A percentile compares a stretch with the other conserved stretches of the same genome.
phyloP scores from a whole-genome alignment of 2,329 filamentous ascomycete species.

The Exophiala bonariae region DNA sequence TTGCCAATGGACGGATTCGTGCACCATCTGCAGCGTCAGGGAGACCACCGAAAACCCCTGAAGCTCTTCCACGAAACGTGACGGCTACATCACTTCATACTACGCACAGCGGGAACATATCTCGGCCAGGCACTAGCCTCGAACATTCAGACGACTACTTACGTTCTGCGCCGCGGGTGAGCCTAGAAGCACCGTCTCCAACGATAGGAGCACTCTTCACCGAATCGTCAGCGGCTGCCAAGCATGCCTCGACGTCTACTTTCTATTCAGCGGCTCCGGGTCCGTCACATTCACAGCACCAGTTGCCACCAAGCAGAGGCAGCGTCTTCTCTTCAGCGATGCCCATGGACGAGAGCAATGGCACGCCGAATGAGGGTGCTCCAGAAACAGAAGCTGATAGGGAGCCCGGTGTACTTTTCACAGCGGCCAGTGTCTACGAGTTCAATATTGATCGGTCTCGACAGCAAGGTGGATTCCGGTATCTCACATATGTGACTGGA shows the following conservation, averaged over 20 bases:
- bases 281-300: slow-evolving; percentile 52
- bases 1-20: slow-evolving; percentile 54
- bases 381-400: slow-evolving; percentile 44
- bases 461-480: slow-evolving; percentile 91
- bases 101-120: slow-evolving; percentile 15
- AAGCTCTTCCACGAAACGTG: slow-evolving; percentile 9
- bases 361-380: slow-evolving; percentile 32
- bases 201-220: slow-evolving; percentile 22
- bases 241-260: slow-evolving; percentile 30
- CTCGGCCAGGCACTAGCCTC: slow-evolving; percentile 25
- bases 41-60: slow-evolving; percentile 23
- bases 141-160: slow-evolving; percentile 14
- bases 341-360: slow-evolving; percentile 60
- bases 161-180: slow-evolving; percentile 42
- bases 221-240: slow-evolving; percentile 15
- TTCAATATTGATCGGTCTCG: slow-evolving; percentile 95
- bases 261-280: slow-evolving; percentile 30
- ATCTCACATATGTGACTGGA: slow-evolving; percentile 90
- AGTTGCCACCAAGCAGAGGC: slow-evolving; percentile 42
- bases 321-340: slow-evolving; percentile 85
- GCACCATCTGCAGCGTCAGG: slow-evolving; percentile 57
- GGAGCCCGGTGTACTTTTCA: slow-evolving; percentile 71
- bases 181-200: slow-evolving; percentile 46
- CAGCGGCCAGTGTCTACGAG: slow-evolving; percentile 91
- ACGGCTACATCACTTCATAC: slow-evolving; percentile 17